Percentiles rank a stretch among this genome's conserved stretches.
phyloP scores from a whole-genome alignment of 768 basidiomycete genomes.

The Punctularia strigosozonata region DNA sequence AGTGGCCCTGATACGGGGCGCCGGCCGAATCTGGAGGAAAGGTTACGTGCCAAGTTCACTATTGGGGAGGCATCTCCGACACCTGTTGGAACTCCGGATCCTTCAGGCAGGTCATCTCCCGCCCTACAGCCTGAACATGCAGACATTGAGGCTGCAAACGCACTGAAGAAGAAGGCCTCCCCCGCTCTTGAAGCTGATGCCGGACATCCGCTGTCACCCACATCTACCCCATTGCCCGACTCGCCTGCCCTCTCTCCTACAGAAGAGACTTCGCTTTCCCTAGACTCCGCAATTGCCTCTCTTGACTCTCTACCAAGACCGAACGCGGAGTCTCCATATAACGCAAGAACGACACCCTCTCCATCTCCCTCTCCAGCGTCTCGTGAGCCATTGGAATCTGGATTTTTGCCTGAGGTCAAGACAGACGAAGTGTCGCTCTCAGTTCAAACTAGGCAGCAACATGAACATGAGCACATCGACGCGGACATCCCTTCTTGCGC shows the following conservation, averaged over 20 bases:
- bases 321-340: background rate
- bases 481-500: too few species aligned
- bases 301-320: background rate
- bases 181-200: background rate
- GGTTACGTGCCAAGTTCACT: conserved; percentile 56
- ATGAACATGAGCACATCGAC: too few species aligned
- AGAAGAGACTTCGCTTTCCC: conserved; percentile 7
- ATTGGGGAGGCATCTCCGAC: conserved; percentile 41
- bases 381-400: background rate
- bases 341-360: too few species aligned
- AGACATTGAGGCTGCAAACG: background rate
- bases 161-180: background rate
- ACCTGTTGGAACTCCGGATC: conserved; percentile 20
- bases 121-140: conserved; percentile 12
- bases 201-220: conserved; percentile 26
- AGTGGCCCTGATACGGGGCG: conserved; percentile 16
- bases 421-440: background rate
- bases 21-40: conserved; percentile 63
- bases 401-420: background rate
- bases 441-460: too few species aligned
- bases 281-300: conserved; percentile 2
- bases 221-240: conserved; percentile 31
- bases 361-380: background rate
- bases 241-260: conserved; percentile 20
- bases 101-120: conserved; percentile 31